phyloP scores from a whole-genome alignment of 1,139 yeast species.

The Suzukiozyma palmioleophila region DNA sequence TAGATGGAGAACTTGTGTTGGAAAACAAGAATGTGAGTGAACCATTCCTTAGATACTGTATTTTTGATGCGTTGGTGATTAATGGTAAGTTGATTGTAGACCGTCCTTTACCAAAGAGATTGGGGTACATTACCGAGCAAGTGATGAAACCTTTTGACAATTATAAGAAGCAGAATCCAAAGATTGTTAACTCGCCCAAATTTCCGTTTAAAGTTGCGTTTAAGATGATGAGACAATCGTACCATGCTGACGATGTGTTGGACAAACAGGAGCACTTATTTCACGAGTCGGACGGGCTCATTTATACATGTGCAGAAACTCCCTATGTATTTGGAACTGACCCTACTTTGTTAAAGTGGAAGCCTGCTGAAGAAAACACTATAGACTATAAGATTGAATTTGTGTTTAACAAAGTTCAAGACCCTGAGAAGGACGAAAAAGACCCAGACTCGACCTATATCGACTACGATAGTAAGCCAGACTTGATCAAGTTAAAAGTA shows the following conservation, averaged over 20 bases:
- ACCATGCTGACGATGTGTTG: conserved; percentile 74
- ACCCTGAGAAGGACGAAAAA: conserved; percentile 63
- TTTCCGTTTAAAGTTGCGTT: conserved; percentile 84
- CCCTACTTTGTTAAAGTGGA: conserved; percentile 82
- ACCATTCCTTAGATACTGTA: conserved; percentile 62
- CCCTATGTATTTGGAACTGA: conserved; percentile 91
- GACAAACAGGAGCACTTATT: conserved; percentile 67
- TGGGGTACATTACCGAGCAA: conserved; percentile 82
- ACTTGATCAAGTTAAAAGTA: conserved; percentile 52
- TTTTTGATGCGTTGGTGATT: conserved; percentile 86
- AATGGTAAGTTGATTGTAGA: conserved; percentile 69
- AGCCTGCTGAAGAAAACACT: conserved; percentile 93
- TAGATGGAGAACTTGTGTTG: conserved; percentile 84
- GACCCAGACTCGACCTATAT: conserved; percentile 72
- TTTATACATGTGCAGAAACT: conserved; percentile 85
- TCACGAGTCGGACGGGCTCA: conserved; percentile 91
- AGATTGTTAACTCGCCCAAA: conserved; percentile 56
- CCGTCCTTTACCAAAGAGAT: conserved; percentile 70
- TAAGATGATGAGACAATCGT: conserved; percentile 83
- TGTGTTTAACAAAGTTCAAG: conserved; percentile 62
- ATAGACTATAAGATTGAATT: conserved; percentile 78
- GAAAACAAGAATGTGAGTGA: conserved; percentile 51
- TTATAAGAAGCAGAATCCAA: conserved; percentile 64
- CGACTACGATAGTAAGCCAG: conserved; percentile 81
- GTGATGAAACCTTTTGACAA: conserved; percentile 79